A percentile compares a stretch with the other conserved stretches of the same genome.
phyloP scores from a whole-genome alignment of 2,329 filamentous ascomycete species.

The Colletotrichum sp. region DNA sequence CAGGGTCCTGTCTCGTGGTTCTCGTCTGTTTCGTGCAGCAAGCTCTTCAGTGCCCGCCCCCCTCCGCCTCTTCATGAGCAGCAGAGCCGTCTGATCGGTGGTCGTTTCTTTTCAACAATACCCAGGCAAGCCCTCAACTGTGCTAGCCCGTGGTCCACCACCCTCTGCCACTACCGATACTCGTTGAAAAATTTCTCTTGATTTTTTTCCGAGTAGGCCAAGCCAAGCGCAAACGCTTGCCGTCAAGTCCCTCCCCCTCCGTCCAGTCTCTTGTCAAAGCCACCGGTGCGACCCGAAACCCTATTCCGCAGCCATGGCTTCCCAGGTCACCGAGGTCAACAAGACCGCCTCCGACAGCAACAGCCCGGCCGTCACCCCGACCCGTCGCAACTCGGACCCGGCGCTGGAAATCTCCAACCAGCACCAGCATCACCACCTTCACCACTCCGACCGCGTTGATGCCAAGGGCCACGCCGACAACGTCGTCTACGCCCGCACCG shows the following conservation, averaged over 20 bases:
- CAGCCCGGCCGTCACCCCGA: conserved; percentile 5
- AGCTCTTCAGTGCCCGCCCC: not conserved
- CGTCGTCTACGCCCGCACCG: conserved; percentile 52
- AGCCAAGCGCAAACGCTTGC: not conserved
- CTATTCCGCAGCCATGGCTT: conserved; percentile 9
- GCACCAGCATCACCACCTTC: conserved; percentile 47
- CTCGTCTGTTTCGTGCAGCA: conserved; percentile 17
- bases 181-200: not conserved
- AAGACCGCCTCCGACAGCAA: not conserved
- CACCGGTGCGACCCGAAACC: not conserved
- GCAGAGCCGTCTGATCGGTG: not conserved
- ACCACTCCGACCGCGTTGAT: conserved; percentile 43
- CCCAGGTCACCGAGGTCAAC: conserved; percentile 15
- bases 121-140: conserved; percentile 4
- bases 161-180: not conserved
- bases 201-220: not conserved
- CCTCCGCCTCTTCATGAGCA: not conserved
- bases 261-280: not conserved
- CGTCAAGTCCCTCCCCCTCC: not conserved
- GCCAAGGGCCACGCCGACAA: conserved; percentile 43
- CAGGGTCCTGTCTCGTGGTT: not conserved
- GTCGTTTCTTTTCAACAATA: not conserved
- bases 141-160: conserved; percentile 2
- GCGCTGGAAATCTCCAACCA: conserved; percentile 43
- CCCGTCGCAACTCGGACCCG: conserved; percentile 34